Base-by-base conservation (phyloP, 2,329 filamentous ascomycete species). In the Graphilbum fragrans region DNA sequence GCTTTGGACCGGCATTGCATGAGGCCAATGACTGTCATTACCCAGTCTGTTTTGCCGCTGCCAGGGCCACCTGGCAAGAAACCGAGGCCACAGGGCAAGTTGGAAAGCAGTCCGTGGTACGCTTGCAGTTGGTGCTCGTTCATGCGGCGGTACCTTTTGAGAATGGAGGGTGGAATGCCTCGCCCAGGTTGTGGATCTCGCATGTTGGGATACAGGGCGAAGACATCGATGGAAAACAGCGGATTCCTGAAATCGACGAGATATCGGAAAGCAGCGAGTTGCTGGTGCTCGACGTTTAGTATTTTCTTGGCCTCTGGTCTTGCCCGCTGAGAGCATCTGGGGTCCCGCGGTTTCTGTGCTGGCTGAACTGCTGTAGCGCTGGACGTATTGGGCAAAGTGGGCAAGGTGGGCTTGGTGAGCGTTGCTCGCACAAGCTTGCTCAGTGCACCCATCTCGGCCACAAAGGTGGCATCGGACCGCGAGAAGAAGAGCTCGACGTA, bases 31-130 rank as follows among this genome's bases (percentile, higher is more conserved):
- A 66, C 49, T 1, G 63, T 50, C 48, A 68, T 58, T 27, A 62
- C 66, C 62, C 64, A 67, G 29, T 67, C 61, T 0, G 66, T 69
- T 38, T 70, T 70, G 0, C 66, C 66, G 0, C 65, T 60, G 0
- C 66, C 66, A 4, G 66, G 65, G 5, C 66, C 66, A 4, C 66
- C 66, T 7, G 65, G 65, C 1, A 69, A 52, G 37, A 70, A 59
- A 22, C 58, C 61, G 1, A 70, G 45, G 0, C 64, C 61, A n/a
- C 61, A 64, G 0, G 64, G 63, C 11, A 69, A 60, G 1, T 47
- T 46, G 2, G 46, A 44, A 0, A 69, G 52, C 0, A 67, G 52
- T 0, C 55, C 55, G 0, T 54, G 22, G 27, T 65, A 64, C 0
- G 64, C 64, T 0, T 47, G 40, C 1, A 46, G 47, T 25, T 68